These are phyloP conservation scores for Yarrowia porcina DNA, from an alignment of 805 yeast species.

Conservation along the genomic window DNA sequence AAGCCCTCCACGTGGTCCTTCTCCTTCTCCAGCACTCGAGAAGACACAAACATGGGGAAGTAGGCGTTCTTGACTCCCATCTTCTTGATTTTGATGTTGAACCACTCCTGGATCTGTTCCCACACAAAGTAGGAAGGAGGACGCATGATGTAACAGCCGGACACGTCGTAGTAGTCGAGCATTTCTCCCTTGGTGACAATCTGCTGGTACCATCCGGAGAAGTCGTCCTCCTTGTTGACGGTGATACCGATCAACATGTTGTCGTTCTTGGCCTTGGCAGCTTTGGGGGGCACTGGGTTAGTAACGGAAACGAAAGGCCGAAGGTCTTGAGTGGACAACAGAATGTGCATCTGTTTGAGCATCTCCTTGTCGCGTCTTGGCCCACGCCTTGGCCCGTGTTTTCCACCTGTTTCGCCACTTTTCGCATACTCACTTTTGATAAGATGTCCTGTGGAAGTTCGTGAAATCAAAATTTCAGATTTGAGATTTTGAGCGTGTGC, in stretches of 20 bases:
- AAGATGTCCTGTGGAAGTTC: not conserved
- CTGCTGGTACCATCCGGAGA: slow-evolving; percentile 97
- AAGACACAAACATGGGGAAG: slow-evolving; percentile 98
- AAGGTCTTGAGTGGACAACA: no score
- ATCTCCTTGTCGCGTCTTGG: no score
- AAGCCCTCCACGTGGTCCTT: slow-evolving; percentile 98
- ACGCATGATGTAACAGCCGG: slow-evolving; percentile 97
- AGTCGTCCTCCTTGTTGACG: slow-evolving; percentile 85
- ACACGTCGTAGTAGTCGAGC: slow-evolving; percentile 97
- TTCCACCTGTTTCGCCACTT: not conserved
- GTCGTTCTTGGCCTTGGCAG: slow-evolving; percentile 32
- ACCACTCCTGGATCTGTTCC: slow-evolving; percentile 90
- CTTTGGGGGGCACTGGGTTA: slow-evolving; percentile 34
- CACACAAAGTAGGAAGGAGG: slow-evolving; percentile 93
- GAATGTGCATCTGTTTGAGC: no score
- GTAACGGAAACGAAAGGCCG: no score
- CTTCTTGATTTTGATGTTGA: slow-evolving; percentile 73
- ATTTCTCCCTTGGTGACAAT: slow-evolving; percentile 94
- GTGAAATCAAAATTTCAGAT: slow-evolving; percentile 17
- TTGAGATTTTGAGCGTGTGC: slow-evolving; percentile 19
- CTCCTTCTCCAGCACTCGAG: slow-evolving; percentile 90
- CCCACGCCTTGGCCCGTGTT: no score
- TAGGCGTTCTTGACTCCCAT: slow-evolving; percentile 93
- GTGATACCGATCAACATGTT: slow-evolving; percentile 84
- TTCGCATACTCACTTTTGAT: slow-evolving; percentile 6